Conservation (phyloP, 345 rosid genomes). For the Barbarea vulgaris region DNA sequence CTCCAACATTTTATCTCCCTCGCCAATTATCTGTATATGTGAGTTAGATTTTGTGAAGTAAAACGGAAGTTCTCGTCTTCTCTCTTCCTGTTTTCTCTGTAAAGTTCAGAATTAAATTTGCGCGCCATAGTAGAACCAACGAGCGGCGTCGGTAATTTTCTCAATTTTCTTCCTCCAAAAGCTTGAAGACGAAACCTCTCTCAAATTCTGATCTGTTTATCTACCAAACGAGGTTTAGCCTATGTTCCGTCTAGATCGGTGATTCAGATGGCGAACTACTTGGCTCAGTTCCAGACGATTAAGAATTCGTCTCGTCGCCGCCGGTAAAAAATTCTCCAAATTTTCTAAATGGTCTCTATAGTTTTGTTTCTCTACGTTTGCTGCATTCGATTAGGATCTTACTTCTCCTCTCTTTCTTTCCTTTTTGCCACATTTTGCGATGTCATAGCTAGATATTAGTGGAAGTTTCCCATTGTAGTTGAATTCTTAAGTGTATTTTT, state of each 20-base stretch:
- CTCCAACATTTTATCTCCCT: too few relatives aligned
- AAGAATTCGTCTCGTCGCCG: conserved; percentile 73
- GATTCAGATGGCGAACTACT: conserved; percentile 77
- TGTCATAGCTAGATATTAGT: conserved; percentile 26
- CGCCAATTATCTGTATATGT: too few relatives aligned
- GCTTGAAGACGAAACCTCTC: conserved; percentile 14
- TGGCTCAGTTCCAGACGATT: conserved; percentile 92
- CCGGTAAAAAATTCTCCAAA: conserved; percentile 57
- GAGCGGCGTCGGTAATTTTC: conserved; percentile 12
- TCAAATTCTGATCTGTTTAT: conserved; percentile 11
- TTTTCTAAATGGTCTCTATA: not conserved
- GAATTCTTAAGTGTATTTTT: not conserved
- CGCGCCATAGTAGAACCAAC: not conserved
- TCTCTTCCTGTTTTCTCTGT: too few relatives aligned
- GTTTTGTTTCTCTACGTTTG: not conserved
- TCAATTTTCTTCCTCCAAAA: not conserved
- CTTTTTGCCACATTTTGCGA: conserved; percentile 11
- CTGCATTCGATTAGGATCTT: conserved; percentile 29
- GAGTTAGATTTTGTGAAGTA: too few relatives aligned
- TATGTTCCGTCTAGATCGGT: conserved; percentile 10
- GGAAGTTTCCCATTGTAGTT: conserved; percentile 9
- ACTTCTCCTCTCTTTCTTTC: not conserved
- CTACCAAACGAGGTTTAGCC: not conserved
- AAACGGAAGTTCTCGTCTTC: too few relatives aligned
- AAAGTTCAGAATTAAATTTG: conserved; percentile 10